Evolutionary conservation across 768 basidiomycete genomes (phyloP).

Genomic region (Suillus clintonianus): DNA sequence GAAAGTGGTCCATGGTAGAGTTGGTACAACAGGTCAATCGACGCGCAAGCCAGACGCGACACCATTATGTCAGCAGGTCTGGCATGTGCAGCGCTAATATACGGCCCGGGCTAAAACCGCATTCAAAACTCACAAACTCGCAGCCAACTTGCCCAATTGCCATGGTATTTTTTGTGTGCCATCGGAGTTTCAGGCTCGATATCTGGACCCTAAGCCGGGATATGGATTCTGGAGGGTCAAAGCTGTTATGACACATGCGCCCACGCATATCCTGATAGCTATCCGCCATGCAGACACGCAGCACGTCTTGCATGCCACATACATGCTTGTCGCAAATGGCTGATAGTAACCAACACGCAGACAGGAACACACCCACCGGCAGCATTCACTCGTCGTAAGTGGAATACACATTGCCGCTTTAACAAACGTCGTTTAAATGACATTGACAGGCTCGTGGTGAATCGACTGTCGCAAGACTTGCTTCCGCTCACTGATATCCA

Average conservation of each 20-base stretch:
- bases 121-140: neutral
- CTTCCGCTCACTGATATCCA: neutral
- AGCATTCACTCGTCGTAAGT: neutral
- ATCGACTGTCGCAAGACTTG: neutral
- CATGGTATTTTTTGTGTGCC: neutral
- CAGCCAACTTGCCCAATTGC: neutral
- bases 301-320: neutral
- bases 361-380: neutral
- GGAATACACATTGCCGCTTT: neutral
- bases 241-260: neutral
- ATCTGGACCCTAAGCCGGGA: neutral
- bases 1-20: slow-evolving; percentile 75
- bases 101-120: neutral
- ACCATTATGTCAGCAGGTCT: slow-evolving; percentile 9
- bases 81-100: neutral
- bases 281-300: neutral
- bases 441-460: neutral
- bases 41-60: slow-evolving; percentile 23
- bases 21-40: neutral
- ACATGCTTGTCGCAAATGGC: neutral
- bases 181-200: neutral
- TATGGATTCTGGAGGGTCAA: neutral
- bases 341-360: neutral
- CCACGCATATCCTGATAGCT: neutral
- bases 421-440: too few relatives aligned